Evolutionary conservation across 2,329 filamentous ascomycete species (phyloP).

Genomic region (Epichloe gansuensis): DNA sequence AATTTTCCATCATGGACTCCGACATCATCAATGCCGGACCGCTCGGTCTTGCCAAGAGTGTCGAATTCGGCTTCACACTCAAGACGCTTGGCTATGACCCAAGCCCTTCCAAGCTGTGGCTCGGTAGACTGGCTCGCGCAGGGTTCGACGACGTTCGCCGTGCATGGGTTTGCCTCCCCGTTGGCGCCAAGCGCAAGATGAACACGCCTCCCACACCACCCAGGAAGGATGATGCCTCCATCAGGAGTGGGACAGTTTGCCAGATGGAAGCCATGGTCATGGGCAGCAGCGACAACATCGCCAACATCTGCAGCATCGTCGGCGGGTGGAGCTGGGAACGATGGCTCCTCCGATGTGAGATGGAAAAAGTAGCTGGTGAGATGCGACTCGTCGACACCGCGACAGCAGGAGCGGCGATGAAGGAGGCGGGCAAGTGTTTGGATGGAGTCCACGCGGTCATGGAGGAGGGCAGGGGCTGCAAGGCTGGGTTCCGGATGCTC

Average conservation of each 20-base stretch:
- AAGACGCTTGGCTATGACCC: slow-evolving; percentile 86
- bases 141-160: slow-evolving; percentile 75
- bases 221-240: slow-evolving; percentile 24
- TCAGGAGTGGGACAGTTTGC: slow-evolving; percentile 30
- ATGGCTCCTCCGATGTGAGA: slow-evolving; percentile 81
- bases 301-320: slow-evolving; percentile 66
- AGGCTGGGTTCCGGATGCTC: slow-evolving; percentile 48
- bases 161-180: slow-evolving; percentile 79
- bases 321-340: slow-evolving; percentile 92
- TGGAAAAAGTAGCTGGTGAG: slow-evolving; percentile 66
- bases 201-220: slow-evolving; percentile 19
- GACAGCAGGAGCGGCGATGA: slow-evolving; percentile 36
- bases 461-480: slow-evolving; percentile 49
- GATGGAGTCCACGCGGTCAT: slow-evolving; percentile 48
- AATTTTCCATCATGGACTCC: slow-evolving; percentile 82
- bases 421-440: slow-evolving; percentile 46
- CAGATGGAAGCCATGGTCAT: slow-evolving; percentile 50
- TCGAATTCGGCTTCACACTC: slow-evolving; percentile 86
- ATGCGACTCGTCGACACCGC: slow-evolving; percentile 41
- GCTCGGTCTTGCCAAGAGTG: slow-evolving; percentile 66
- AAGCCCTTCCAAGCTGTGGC: slow-evolving; percentile 67
- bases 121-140: slow-evolving; percentile 58
- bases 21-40: slow-evolving; percentile 80
- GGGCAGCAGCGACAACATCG: slow-evolving; percentile 60
- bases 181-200: slow-evolving; percentile 42